Base-by-base conservation (phyloP, 1,139 yeast species). In the Suhomyces bolitotheri region DNA sequence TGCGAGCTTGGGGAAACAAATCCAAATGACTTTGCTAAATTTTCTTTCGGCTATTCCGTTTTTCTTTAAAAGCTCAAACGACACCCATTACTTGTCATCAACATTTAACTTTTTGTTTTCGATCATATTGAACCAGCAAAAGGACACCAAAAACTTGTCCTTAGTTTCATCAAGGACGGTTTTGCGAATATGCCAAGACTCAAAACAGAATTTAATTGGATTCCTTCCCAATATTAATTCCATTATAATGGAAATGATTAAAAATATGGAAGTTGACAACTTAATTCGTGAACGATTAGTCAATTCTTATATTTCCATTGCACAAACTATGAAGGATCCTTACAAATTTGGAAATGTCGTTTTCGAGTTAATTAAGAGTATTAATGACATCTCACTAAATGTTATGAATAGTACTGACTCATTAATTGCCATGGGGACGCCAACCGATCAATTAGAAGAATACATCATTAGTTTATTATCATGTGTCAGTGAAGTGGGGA, bases 401-500 rank as follows among this genome's bases (percentile, higher is more conserved):
- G 34, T 48, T 4, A 50, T 57, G 49, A 34, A 8, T 20, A 36
- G 38, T n/a, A 25, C 39, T 4, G 25, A 16, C 15, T 4, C n/a
- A 13, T 14, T 33, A 29, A 15, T 29, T 19, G 7, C 41, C 2
- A 17, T 12, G 47, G 14, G 38, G 27, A 11, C 27, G 7, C 20
- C 37, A 5, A 22, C 39, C 4, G 62, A 58, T 12, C 20, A 27
- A 10, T 38, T 47, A 19, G 54, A 55, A 25, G 78, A 73, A 9
- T 79, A 80, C 43, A 51, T 73, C 3, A 46, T 67, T 4, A 79
- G 88, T 22, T 57, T 86, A 29, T 60, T 85, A 20, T 62, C 75
- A 7, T 84, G 89, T 52, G 57, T 87, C 1, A 70, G 71, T 14
- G 86, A 82, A 38, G 61, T 86, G 10, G 92, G 89, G 0, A 81